These are phyloP conservation scores for Pochonia chlamydosporia DNA, from an alignment of 2,329 filamentous ascomycete genomes.

Conservation along the genomic window DNA sequence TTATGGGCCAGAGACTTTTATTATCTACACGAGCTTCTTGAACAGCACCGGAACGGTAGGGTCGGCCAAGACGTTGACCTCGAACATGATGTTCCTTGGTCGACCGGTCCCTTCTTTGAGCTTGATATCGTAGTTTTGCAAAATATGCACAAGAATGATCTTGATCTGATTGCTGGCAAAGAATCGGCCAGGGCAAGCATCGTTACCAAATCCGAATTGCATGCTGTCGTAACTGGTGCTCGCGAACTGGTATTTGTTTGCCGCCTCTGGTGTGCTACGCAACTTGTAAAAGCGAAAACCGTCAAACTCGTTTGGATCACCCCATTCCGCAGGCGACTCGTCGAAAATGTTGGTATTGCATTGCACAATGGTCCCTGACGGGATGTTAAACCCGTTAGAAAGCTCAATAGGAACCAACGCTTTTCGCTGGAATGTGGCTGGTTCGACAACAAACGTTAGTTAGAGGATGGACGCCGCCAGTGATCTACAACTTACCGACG, in stretches of 20 bases:
- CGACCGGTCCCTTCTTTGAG: constrained; percentile 9
- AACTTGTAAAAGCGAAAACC: constrained; percentile 11
- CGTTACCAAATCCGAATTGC: constrained; percentile 12
- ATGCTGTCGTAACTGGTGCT: constrained; percentile 11
- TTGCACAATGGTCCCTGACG: too few species aligned
- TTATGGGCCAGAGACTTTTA: too few species aligned
- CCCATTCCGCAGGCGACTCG: too few species aligned
- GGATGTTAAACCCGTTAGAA: constrained; percentile 11
- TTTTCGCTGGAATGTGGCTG: too few species aligned
- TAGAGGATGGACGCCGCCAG: too few species aligned
- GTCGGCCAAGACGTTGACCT: too few species aligned
- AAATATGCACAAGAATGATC: constrained; percentile 8
- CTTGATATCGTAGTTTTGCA: constrained; percentile 11
- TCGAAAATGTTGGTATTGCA: too few species aligned
- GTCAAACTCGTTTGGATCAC: constrained; percentile 7
- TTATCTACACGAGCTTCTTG: too few species aligned
- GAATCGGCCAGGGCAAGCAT: constrained; percentile 12
- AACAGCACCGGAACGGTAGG: too few species aligned
- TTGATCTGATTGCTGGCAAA: constrained; percentile 13
- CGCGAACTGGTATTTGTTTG: constrained; percentile 5
- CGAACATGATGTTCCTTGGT: constrained; percentile 9
- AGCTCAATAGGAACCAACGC: constrained; percentile 1
- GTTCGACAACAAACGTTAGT: too few species aligned
- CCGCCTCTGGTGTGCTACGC: constrained; percentile 7
- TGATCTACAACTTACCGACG: too few species aligned